These are phyloP conservation scores for Capsicum baccatum DNA, from an alignment of 257 asterid species.

Conservation along the genomic window DNA sequence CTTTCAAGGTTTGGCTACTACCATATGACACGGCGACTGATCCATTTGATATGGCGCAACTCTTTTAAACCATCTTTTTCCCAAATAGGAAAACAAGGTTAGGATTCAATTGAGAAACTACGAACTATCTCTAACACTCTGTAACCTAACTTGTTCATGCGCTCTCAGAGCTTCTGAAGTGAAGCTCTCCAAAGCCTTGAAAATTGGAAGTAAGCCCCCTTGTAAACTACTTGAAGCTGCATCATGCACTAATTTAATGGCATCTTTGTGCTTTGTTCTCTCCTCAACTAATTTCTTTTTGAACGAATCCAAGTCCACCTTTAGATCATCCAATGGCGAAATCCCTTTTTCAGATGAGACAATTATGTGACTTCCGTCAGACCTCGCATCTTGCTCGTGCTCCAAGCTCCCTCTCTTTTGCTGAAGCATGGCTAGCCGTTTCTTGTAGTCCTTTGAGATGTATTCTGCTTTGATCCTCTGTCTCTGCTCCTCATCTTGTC, in stretches of 20 bases:
- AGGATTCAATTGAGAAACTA: slow-evolving; percentile 6
- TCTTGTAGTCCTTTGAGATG: slow-evolving; percentile 62
- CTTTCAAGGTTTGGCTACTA: not conserved
- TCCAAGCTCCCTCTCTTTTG: slow-evolving; percentile 45
- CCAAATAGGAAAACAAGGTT: not conserved
- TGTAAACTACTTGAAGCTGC: slow-evolving; percentile 89
- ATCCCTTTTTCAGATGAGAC: slow-evolving; percentile 65
- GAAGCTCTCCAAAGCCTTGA: slow-evolving; percentile 88
- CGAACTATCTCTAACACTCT: slow-evolving; percentile 31
- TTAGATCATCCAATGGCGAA: slow-evolving; percentile 66
- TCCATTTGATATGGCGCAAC: not conserved
- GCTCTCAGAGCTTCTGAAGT: slow-evolving; percentile 74
- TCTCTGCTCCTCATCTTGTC: slow-evolving; percentile 84
- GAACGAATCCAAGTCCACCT: slow-evolving; percentile 84
- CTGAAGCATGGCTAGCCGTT: slow-evolving; percentile 47
- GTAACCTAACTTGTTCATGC: slow-evolving; percentile 77
- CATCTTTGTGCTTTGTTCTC: slow-evolving; percentile 81
- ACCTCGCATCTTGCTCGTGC: slow-evolving; percentile 46
- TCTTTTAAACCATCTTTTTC: not conserved
- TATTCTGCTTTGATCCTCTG: slow-evolving; percentile 81
- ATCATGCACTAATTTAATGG: slow-evolving; percentile 75
- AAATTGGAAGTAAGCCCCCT: slow-evolving; percentile 89
- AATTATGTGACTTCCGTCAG: slow-evolving; percentile 51
- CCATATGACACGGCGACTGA: not conserved
- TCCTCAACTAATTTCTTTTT: slow-evolving; percentile 68